phyloP scores from a whole-genome alignment of 2,329 filamentous ascomycete species.

The Chrysosphaeria jannelii region DNA sequence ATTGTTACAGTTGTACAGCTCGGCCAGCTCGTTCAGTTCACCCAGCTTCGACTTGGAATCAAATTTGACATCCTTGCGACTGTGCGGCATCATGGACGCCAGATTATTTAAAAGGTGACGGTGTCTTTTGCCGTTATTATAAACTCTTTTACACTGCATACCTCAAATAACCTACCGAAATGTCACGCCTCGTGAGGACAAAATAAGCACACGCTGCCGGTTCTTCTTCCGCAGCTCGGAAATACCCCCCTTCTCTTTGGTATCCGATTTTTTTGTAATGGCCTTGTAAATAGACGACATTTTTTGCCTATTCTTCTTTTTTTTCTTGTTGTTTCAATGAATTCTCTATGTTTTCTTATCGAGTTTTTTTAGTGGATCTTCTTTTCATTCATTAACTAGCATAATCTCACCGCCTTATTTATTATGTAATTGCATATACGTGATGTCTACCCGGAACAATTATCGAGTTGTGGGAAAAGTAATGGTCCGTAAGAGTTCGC shows the following conservation, averaged over 20 bases:
- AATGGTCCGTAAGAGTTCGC: slow-evolving; percentile 41
- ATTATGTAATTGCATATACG: background rate
- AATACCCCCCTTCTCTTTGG: slow-evolving; percentile 8
- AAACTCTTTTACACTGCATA: background rate
- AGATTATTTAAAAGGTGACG: slow-evolving; percentile 81
- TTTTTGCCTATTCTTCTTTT: too few relatives aligned
- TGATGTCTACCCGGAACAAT: background rate
- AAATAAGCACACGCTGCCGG: slow-evolving; percentile 55
- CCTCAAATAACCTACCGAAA: slow-evolving; percentile 26
- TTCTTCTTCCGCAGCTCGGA: slow-evolving; percentile 18
- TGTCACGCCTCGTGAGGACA: slow-evolving; percentile 79
- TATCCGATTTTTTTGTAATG: slow-evolving; percentile 22
- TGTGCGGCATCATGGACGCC: slow-evolving; percentile 65
- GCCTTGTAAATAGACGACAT: slow-evolving; percentile 55
- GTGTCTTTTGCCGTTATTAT: slow-evolving; percentile 24
- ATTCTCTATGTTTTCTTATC: background rate
- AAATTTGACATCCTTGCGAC: slow-evolving; percentile 82
- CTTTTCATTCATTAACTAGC: too few relatives aligned
- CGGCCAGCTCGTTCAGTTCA: slow-evolving; percentile 44
- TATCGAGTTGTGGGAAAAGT: slow-evolving; percentile 28
- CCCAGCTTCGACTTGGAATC: slow-evolving; percentile 79
- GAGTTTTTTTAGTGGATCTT: background rate
- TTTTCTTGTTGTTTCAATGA: background rate
- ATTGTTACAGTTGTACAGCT: slow-evolving; percentile 68
- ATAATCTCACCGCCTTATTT: too few relatives aligned